These are phyloP conservation scores for Rutstroemia sp. DNA, from an alignment of 2,329 filamentous ascomycete species.

Conservation along the genomic window DNA sequence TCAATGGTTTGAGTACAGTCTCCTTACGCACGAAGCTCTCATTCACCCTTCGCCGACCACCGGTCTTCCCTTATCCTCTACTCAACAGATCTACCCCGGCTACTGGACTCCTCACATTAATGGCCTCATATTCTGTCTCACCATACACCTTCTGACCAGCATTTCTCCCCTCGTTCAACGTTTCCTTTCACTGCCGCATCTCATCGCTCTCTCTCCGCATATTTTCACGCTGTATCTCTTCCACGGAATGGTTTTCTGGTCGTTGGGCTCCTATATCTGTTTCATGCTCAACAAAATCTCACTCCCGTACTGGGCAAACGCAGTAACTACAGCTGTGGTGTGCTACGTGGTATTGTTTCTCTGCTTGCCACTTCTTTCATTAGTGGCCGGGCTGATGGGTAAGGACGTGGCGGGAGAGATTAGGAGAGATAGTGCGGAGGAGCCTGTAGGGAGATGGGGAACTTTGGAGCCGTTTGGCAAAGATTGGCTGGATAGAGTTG, in stretches of 20 bases:
- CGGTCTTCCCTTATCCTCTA: conserved; percentile 32
- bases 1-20: conserved; percentile 12
- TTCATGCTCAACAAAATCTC: conserved; percentile 16
- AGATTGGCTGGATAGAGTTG: conserved; percentile 8
- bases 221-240: conserved; percentile 43
- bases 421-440: conserved; percentile 11
- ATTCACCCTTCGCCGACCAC: conserved; percentile 36
- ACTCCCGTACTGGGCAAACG: conserved; percentile 22
- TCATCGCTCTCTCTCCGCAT: conserved; percentile 39
- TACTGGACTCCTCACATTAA: conserved; percentile 39
- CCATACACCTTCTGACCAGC: conserved; percentile 31
- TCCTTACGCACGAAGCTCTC: conserved; percentile 32
- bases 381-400: conserved; percentile 18
- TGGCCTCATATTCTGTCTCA: conserved; percentile 33
- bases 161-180: conserved; percentile 34
- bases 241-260: conserved; percentile 34
- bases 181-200: conserved; percentile 32
- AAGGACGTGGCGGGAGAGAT: conserved; percentile 14
- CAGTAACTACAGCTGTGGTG: background rate
- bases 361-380: conserved; percentile 19
- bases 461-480: conserved; percentile 14
- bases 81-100: conserved; percentile 18
- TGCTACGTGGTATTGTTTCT: conserved; percentile 4
- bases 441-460: conserved; percentile 5
- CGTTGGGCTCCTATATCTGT: conserved; percentile 22